Evolutionary conservation across 2,329 filamentous ascomycete species (phyloP), one percentile per base, ranked within the genome.

Genomic region (Epichloe sibirici): DNA sequence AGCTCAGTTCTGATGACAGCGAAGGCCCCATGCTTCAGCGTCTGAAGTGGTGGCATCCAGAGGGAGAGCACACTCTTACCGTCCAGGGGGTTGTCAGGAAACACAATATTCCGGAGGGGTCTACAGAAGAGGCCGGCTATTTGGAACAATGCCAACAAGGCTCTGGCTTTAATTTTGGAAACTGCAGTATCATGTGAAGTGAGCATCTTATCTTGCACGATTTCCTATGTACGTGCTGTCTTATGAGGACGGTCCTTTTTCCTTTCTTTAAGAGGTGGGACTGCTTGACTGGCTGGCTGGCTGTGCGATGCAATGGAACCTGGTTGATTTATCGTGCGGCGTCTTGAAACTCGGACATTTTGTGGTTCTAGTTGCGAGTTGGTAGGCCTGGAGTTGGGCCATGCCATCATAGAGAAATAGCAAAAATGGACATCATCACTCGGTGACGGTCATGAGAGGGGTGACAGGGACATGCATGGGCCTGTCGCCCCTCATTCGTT

Each of bases 1-100:
- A 85, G 59, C 88, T 97, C 55, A 82, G 81, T 58, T 78, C 74
- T 5, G 83, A 90, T 55, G 85, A 90, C 52, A 77, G 81, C 8
- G 80, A 86, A 56, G 81, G 80, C 0, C 81, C 81, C 5, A 72
- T 81, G 59, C 73, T 89, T 55, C 91, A 96, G 71, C 79, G 79
- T 57, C 70, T 98, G 57, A 81, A 81, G 60, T 98, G 93, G 93
- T 96, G 91, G 90, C 90, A 98, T 69, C 81, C 81, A 1, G 84
- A 85, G 52, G 93, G 91, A 2, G 82, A 90, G 59, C 91, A 97
- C 69, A 82, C 73, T 47, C 75, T 98, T 51, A 86, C 78, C 56
- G 76, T 96, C 8, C 83, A 78, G 21, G 93, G 93, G 93, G 71
- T 88, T 21, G 81, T 86, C 60, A 78, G 85, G 60, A 83, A 74